These are phyloP conservation scores for Glebionis coronaria DNA, from an alignment of 129 eudicot genomes.

Conservation along the genomic window DNA sequence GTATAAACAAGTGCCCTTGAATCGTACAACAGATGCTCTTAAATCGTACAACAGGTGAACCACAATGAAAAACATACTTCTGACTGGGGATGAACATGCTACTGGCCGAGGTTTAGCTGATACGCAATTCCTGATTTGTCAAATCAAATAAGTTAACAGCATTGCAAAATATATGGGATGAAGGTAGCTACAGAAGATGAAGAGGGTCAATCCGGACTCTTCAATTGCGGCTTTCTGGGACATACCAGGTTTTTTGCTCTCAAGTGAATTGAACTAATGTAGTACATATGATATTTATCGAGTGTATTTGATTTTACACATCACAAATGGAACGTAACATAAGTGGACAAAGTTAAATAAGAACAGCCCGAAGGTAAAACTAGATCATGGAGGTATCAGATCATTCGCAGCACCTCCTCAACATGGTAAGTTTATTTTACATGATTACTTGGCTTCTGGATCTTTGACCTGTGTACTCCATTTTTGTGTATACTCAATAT, in stretches of 20 bases:
- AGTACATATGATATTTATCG: conserved; percentile 12
- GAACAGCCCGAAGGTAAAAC: conserved; percentile 53
- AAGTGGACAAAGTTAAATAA: conserved; percentile 75
- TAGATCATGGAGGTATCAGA: conserved; percentile 83
- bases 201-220: conserved; percentile 43
- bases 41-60: too few species aligned
- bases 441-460: not conserved
- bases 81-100: conserved; percentile 68
- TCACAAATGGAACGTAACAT: conserved; percentile 87
- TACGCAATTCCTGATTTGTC: conserved; percentile 61
- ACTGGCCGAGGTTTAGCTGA: conserved; percentile 79
- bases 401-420: conserved; percentile 84
- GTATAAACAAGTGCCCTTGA: too few species aligned
- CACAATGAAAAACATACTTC: conserved; percentile 76
- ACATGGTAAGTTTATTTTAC: conserved; percentile 48
- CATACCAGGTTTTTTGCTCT: conserved; percentile 67
- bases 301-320: conserved; percentile 33
- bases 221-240: conserved; percentile 47
- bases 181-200: conserved; percentile 49
- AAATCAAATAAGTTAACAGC: conserved; percentile 66
- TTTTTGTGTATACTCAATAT: too few species aligned
- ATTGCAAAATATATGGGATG: conserved; percentile 75
- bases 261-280: conserved; percentile 13
- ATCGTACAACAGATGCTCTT: too few species aligned
- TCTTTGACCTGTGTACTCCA: not conserved